A percentile compares a stretch with the other conserved stretches of the same genome.
These are phyloP conservation scores for Coniella lustricola DNA, from an alignment of 2,329 filamentous ascomycete species.

Conservation along the genomic window DNA sequence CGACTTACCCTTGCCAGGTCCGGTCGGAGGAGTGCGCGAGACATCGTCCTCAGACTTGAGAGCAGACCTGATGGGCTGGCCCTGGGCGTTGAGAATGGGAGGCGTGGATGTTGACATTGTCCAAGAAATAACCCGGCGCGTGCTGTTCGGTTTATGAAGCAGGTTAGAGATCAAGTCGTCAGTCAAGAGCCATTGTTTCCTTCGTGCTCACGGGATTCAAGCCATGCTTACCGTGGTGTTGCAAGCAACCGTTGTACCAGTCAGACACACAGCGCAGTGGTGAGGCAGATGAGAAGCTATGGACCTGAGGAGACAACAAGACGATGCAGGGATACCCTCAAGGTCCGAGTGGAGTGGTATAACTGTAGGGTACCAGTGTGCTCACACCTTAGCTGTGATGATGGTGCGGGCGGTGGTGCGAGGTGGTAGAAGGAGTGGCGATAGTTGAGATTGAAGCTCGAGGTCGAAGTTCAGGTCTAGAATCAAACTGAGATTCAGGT, in stretches of 20 bases:
- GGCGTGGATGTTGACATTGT: constrained; percentile 8
- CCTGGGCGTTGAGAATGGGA: constrained; percentile 14
- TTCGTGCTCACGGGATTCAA: not conserved
- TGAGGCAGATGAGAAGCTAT: not conserved
- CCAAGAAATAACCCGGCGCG: not conserved
- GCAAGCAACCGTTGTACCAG: too few species aligned
- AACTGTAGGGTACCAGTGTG: too few species aligned
- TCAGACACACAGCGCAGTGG: not conserved
- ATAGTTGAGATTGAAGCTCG: constrained; percentile 1
- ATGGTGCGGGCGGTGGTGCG: too few species aligned
- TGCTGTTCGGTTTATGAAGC: too few species aligned
- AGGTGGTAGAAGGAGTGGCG: constrained; percentile 6
- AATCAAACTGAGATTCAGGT: too few species aligned
- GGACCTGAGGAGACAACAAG: not conserved
- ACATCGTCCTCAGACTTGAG: constrained; percentile 16
- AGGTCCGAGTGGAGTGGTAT: too few species aligned
- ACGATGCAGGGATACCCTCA: too few species aligned
- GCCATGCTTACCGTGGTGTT: not conserved
- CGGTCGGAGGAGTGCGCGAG: constrained; percentile 2
- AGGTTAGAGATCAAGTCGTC: too few species aligned
- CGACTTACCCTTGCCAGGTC: constrained; percentile 12
- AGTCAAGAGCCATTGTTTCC: too few species aligned
- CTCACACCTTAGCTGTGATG: too few species aligned
- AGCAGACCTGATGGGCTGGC: constrained; percentile 15
- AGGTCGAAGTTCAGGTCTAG: constrained; percentile 9